A percentile compares a stretch with the other conserved stretches of the same genome.
Evolutionary conservation across 306 rosid genomes (phyloP).

Genomic region (Alnus glutinosa): DNA sequence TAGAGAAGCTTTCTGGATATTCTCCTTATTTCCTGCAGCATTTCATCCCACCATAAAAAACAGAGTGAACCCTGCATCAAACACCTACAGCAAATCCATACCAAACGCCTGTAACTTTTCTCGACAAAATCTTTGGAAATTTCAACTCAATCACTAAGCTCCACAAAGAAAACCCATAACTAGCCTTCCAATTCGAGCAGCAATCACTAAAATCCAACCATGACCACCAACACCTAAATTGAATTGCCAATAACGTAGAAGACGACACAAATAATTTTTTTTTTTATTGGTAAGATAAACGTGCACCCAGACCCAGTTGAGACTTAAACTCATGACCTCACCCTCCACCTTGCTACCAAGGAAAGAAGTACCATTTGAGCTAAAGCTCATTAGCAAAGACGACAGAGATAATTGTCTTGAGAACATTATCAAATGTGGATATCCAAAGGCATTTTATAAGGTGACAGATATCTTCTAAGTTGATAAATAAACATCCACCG

Average conservation of each 20-base stretch:
- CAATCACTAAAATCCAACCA: background rate
- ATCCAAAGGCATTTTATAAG: background rate
- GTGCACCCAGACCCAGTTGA: too few species aligned
- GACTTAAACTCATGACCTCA: too few species aligned
- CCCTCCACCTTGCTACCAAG: too few species aligned
- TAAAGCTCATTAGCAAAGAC: too few species aligned
- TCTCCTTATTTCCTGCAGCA: background rate
- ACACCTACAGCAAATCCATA: background rate
- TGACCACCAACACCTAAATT: background rate
- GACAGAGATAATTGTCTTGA: background rate
- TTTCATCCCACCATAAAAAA: background rate
- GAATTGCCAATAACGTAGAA: background rate
- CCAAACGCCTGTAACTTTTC: background rate
- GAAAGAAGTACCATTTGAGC: too few species aligned
- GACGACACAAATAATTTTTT: background rate
- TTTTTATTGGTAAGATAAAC: too few species aligned
- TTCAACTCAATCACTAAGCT: background rate
- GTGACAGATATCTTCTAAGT: background rate
- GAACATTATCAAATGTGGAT: background rate
- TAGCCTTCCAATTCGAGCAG: background rate
- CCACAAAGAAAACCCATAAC: background rate
- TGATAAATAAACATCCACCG: too few species aligned
- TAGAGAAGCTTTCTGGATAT: background rate
- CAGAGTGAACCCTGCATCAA: background rate
- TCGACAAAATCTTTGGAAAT: background rate